phyloP scores from a whole-genome alignment of 2,329 filamentous ascomycete species.

The Didymellaceae sp. region DNA sequence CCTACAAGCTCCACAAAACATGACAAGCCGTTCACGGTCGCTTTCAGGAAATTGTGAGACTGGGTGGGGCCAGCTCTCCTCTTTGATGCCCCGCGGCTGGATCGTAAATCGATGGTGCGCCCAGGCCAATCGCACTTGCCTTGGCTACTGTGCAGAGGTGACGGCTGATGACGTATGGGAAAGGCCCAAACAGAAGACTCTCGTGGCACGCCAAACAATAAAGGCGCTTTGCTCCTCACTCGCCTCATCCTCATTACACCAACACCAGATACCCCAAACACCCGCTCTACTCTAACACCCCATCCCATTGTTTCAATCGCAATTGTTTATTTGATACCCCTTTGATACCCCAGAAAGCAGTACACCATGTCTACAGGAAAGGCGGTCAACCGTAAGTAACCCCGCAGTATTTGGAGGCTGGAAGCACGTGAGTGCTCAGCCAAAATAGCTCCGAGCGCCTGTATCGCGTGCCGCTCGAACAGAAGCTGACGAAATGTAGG shows the following conservation, averaged over 20 bases:
- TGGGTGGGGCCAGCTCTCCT: conserved; percentile 14
- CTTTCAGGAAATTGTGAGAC: conserved; percentile 9
- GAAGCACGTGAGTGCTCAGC: background rate
- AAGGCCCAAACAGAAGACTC: conserved; percentile 9
- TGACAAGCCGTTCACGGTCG: conserved; percentile 5
- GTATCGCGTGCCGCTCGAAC: background rate
- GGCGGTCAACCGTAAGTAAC: conserved; percentile 37
- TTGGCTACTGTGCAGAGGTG: conserved; percentile 15
- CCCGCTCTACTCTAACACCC: conserved; percentile 7
- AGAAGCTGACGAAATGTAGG: conserved; percentile 59
- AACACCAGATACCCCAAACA: conserved; percentile 19
- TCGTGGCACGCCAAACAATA: conserved; percentile 21
- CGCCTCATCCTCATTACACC: conserved; percentile 10
- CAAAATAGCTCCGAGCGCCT: background rate
- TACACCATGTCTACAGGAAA: conserved; percentile 34
- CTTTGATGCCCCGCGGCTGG: conserved; percentile 17
- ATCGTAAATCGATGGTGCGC: conserved; percentile 16
- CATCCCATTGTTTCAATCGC: conserved; percentile 29
- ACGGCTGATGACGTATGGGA: conserved; percentile 19
- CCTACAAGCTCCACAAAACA: conserved; percentile 6
- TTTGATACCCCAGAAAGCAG: conserved; percentile 34
- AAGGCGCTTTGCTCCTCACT: conserved; percentile 17
- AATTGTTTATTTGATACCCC: conserved; percentile 41
- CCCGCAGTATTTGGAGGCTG: background rate
- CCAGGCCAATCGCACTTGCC: conserved; percentile 17